Conservation (phyloP, 139 green algal species). For the Astrephomene gubernaculifera region DNA sequence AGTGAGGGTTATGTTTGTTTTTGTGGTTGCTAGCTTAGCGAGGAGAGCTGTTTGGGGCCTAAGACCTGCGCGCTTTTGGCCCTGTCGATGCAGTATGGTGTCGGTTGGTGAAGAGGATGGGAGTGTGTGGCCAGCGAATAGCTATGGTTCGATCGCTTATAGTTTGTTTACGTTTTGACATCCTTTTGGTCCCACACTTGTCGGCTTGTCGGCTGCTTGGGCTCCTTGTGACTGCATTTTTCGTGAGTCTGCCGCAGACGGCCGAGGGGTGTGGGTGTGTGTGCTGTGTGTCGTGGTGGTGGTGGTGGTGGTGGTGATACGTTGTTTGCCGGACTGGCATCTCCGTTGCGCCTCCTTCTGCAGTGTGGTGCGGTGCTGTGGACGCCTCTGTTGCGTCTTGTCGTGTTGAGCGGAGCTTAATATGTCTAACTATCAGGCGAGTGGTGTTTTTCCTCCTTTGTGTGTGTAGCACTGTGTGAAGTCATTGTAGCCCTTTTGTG, state of each 20-base stretch:
- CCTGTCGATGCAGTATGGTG: constrained; percentile 11
- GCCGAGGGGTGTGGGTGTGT: neutral
- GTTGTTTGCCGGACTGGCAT: constrained; percentile 14
- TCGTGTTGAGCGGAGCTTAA: constrained; percentile 4
- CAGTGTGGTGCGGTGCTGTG: constrained; percentile 15
- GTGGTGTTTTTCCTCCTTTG: neutral
- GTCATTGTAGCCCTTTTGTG: constrained; percentile 12
- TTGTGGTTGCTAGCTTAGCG: constrained; percentile 21
- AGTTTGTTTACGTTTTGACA: constrained; percentile 31
- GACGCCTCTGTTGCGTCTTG: neutral
- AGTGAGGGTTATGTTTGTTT: constrained; percentile 27
- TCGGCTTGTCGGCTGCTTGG: neutral
- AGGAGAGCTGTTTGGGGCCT: constrained; percentile 30
- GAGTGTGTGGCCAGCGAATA: constrained; percentile 35
- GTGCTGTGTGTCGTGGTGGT: neutral
- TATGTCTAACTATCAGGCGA: constrained; percentile 11
- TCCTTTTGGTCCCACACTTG: constrained; percentile 21
- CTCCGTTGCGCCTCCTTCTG: neutral
- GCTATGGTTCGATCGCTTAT: constrained; percentile 18
- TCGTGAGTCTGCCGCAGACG: constrained; percentile 20
- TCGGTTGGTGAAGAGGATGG: constrained; percentile 19
- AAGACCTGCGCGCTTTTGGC: constrained; percentile 7
- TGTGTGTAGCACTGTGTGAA: constrained; percentile 1
- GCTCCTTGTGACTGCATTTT: constrained; percentile 34
- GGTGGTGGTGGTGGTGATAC: constrained; percentile 2